Evolutionary conservation across 768 basidiomycete species (phyloP).

Genomic region (Boletus patriciae): DNA sequence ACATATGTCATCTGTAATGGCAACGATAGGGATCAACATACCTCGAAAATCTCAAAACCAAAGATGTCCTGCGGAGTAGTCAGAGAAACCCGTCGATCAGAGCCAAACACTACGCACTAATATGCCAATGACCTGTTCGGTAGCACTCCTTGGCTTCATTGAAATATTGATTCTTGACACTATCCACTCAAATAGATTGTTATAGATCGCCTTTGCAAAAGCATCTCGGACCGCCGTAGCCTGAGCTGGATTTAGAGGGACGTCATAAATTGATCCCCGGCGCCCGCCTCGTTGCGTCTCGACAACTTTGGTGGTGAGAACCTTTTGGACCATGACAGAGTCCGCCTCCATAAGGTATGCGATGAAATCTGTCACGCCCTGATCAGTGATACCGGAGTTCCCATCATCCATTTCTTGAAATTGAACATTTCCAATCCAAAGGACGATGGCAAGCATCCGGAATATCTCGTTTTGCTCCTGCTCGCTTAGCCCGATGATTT

Average conservation of each 20-base stretch:
- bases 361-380: constrained; percentile 91
- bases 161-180: constrained; percentile 94
- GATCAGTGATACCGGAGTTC: constrained; percentile 77
- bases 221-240: constrained; percentile 89
- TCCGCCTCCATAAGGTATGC: constrained; percentile 94
- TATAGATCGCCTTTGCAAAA: constrained; percentile 93
- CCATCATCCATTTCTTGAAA: constrained; percentile 89
- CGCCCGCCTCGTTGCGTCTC: constrained; percentile 93
- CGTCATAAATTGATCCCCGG: constrained; percentile 95
- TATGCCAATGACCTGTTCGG: constrained; percentile 88
- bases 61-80: constrained; percentile 76
- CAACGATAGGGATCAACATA: constrained; percentile 28
- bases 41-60: constrained; percentile 98
- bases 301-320: constrained; percentile 77
- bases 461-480: constrained; percentile 92
- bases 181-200: constrained; percentile 99
- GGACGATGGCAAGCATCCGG: constrained; percentile 84
- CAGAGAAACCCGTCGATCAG: background rate
- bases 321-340: constrained; percentile 76
- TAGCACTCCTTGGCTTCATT: constrained; percentile 81
- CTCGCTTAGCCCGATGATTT: constrained; percentile 80
- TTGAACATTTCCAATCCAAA: constrained; percentile 97
- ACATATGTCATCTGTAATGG: constrained; percentile 3
- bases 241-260: constrained; percentile 91
- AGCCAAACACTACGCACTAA: constrained; percentile 48